phyloP scores from a whole-genome alignment of 805 yeast genomes.

The Metschnikowia sp. region DNA sequence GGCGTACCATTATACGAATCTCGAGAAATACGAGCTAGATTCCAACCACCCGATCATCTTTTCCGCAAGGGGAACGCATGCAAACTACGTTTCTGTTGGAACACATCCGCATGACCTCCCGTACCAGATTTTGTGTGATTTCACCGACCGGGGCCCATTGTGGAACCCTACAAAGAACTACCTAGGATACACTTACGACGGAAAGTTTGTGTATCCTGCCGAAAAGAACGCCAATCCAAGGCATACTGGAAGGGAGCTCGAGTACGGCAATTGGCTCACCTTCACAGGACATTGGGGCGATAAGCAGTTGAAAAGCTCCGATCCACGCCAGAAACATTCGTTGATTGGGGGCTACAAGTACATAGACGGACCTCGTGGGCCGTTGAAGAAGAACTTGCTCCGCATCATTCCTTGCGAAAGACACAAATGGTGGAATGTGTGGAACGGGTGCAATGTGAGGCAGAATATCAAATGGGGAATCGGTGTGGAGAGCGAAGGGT shows the following conservation, averaged over 20 bases:
- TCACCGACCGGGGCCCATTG: slow-evolving; percentile 90
- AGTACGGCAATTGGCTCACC: slow-evolving; percentile 72
- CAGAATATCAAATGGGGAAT: slow-evolving; percentile 73
- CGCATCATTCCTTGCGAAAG: slow-evolving; percentile 77
- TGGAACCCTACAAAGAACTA: slow-evolving; percentile 91
- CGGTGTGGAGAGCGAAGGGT: slow-evolving; percentile 86
- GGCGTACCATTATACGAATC: slow-evolving; percentile 73
- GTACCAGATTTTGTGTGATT: slow-evolving; percentile 83
- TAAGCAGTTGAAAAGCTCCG: slow-evolving; percentile 56
- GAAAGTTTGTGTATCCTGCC: slow-evolving; percentile 44
- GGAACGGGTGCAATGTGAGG: slow-evolving; percentile 79
- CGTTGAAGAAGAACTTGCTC: slow-evolving; percentile 69
- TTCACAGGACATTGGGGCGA: slow-evolving; percentile 93
- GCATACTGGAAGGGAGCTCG: slow-evolving; percentile 49
- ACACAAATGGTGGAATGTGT: slow-evolving; percentile 88
- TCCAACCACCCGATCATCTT: slow-evolving; percentile 67
- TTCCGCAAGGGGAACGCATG: slow-evolving; percentile 95
- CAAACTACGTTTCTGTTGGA: slow-evolving; percentile 93
- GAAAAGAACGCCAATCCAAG: slow-evolving; percentile 39
- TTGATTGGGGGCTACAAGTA: slow-evolving; percentile 82
- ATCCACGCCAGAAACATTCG: slow-evolving; percentile 81
- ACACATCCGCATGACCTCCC: slow-evolving; percentile 96
- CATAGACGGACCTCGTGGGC: slow-evolving; percentile 93
- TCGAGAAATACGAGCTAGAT: slow-evolving; percentile 57
- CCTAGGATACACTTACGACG: slow-evolving; percentile 78